Evolutionary conservation across 306 rosid genomes (phyloP), one percentile per base, ranked within the genome.

Genomic region (barrel medic (Medicago truncatula)): DNA sequence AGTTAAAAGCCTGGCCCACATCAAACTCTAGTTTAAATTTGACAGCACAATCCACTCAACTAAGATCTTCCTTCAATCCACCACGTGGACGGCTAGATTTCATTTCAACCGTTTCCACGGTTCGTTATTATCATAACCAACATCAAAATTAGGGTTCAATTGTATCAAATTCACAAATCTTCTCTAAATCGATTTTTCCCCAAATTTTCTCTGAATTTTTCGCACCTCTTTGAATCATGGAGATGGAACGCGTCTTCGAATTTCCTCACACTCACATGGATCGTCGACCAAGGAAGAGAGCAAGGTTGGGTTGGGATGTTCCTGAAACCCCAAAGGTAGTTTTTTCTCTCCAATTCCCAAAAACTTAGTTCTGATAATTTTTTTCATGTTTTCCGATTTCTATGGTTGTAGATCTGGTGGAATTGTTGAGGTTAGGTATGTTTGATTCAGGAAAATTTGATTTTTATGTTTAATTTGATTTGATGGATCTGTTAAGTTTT

Each of bases 301-400:
- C 99, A 58, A 91, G 99, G 14, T 75, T 95, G 86, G 99, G 99
- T 47, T 95, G 99, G 99, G 99, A 95, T 52, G 85, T 90, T 28
- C 90, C 94, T 28, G 96, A 95, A 65, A 77, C 80, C 59, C 88
- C 99, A 0, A 95, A 90, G 99, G 99, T 95, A 92, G 76, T 7
- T 69, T 87, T 12, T 16, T 25, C 5, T 34, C 31, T 28, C 31
- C 31, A 28, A 28, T 6, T 44, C 54, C 7, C 2, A 0, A 65
- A 43, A 9, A 77, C 34, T 79, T 60, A 38, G 86, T 80, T 90
- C 88, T 79, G 86, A 65, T 71, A 2, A 28, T 5, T 15, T 34
- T 34, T 80, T 76, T 50, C 9, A 76, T 2, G 23, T 41, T 43
- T 0, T 71, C 78, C 73, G 67, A 34, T 15, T 23, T 73, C 52